Percentiles rank a stretch among this genome's conserved stretches.
Evolutionary conservation across 2,329 filamentous ascomycete genomes (phyloP).

Genomic region (Pseudogymnoascus sp.): DNA sequence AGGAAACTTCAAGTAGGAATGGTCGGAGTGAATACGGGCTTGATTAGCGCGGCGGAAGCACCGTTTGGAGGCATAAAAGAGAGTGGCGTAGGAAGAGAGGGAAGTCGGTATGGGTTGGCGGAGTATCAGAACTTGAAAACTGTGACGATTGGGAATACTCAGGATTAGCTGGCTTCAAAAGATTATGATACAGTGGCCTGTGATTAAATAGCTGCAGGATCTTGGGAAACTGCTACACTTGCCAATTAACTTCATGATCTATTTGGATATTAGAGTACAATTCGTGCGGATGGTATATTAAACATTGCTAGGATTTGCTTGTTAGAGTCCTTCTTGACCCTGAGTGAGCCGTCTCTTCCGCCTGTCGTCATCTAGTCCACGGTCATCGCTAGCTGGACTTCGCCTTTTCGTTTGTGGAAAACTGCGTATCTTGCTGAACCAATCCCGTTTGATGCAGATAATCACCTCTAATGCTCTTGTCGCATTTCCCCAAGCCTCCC

Average conservation of each 20-base stretch:
- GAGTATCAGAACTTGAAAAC: conserved; percentile 72
- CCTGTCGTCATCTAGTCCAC: neutral
- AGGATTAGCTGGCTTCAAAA: neutral
- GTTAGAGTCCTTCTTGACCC: neutral
- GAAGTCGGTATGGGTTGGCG: conserved; percentile 65
- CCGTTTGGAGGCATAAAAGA: conserved; percentile 76
- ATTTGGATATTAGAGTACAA: neutral
- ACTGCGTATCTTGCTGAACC: conserved; percentile 10
- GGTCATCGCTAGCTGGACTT: neutral
- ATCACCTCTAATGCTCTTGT: conserved; percentile 10
- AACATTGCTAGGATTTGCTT: neutral
- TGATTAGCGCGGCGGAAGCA: conserved; percentile 15
- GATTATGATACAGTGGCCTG: neutral
- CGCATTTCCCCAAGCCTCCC: conserved; percentile 9
- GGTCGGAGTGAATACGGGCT: conserved; percentile 59
- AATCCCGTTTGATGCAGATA: conserved; percentile 12
- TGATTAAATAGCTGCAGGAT: neutral
- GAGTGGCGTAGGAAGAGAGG: conserved; percentile 73
- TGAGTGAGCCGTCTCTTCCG: conserved; percentile 10
- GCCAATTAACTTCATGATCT: neutral
- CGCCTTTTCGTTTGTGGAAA: conserved; percentile 8
- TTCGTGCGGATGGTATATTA: neutral
- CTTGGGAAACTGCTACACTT: neutral
- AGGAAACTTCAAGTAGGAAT: conserved; percentile 62
- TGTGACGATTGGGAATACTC: conserved; percentile 26